phyloP scores from a whole-genome alignment of 192 early-diverging fungal genomes.

The Mortierella claussenii region DNA sequence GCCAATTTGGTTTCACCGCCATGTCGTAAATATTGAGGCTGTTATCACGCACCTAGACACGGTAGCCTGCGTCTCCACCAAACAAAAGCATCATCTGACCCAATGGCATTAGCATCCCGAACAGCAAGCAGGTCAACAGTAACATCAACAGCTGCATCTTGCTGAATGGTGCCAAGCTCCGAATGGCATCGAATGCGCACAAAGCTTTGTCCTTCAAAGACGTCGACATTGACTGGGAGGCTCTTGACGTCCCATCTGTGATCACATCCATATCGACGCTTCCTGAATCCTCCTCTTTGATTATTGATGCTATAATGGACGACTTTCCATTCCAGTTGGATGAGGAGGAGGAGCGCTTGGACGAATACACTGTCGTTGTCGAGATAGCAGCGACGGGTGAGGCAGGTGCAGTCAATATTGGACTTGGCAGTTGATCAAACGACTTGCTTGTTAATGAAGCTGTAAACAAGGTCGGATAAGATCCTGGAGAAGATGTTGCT shows the following conservation, averaged over 20 bases:
- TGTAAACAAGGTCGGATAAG: slow-evolving; percentile 26
- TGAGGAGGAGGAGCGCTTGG: slow-evolving; percentile 20
- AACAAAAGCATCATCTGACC: neutral
- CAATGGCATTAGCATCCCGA: slow-evolving; percentile 23
- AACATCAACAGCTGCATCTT: slow-evolving; percentile 7
- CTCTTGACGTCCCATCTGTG: too few relatives aligned
- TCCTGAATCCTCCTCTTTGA: slow-evolving; percentile 25
- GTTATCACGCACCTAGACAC: neutral
- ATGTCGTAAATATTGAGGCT: neutral
- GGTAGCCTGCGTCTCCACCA: neutral
- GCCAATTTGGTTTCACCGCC: too few relatives aligned
- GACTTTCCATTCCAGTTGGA: neutral
- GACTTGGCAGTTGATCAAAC: slow-evolving; percentile 9
- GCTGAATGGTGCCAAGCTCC: too few relatives aligned
- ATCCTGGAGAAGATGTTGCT: slow-evolving; percentile 9
- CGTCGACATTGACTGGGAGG: too few relatives aligned
- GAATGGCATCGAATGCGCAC: too few relatives aligned
- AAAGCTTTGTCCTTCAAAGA: too few relatives aligned
- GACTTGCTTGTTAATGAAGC: neutral
- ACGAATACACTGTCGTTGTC: neutral
- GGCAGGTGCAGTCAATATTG: neutral
- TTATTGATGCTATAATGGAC: slow-evolving; percentile 19
- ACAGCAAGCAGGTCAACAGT: slow-evolving; percentile 19
- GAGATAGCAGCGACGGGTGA: neutral
- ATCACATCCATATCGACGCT: too few relatives aligned